Evolutionary conservation across 1,284 basidiomycete species (phyloP).

Genomic region (Cutaneotrichosporon sp.): DNA sequence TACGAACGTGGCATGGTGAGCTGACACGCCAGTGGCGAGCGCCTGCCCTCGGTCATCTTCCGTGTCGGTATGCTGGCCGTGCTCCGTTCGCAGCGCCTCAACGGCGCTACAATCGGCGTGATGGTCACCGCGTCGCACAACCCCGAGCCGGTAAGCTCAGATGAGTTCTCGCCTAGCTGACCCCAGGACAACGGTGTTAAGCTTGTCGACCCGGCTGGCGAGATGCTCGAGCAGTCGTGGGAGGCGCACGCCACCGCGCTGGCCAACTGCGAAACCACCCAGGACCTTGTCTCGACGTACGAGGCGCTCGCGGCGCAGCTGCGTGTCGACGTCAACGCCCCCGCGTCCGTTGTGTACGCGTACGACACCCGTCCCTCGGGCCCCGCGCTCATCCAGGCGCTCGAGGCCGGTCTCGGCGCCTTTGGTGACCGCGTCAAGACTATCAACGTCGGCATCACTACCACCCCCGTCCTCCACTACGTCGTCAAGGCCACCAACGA

Average conservation of each 20-base stretch:
- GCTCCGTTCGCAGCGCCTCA: slow-evolving; percentile 83
- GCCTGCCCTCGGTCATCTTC: slow-evolving; percentile 91
- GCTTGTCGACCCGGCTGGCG: slow-evolving; percentile 95
- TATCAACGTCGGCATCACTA: slow-evolving; percentile 69
- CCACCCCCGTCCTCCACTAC: slow-evolving; percentile 96
- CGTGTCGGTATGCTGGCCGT: slow-evolving; percentile 88
- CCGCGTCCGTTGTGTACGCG: slow-evolving; percentile 83
- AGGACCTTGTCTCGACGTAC: slow-evolving; percentile 70
- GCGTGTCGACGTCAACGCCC: slow-evolving; percentile 76
- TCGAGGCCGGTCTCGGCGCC: slow-evolving; percentile 79
- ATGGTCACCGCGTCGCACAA: slow-evolving; percentile 99
- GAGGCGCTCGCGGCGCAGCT: slow-evolving; percentile 65
- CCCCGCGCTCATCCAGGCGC: slow-evolving; percentile 72
- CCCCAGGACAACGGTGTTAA: slow-evolving; percentile 99
- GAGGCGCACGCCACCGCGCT: slow-evolving; percentile 83
- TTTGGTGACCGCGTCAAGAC: slow-evolving; percentile 54
- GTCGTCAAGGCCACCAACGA: slow-evolving; percentile 84
- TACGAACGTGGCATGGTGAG: slow-evolving; percentile 22
- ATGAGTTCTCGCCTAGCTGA: too few relatives aligned
- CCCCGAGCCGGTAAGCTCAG: slow-evolving; percentile 75
- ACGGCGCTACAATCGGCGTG: slow-evolving; percentile 89
- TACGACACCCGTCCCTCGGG: slow-evolving; percentile 93
- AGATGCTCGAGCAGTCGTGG: slow-evolving; percentile 98
- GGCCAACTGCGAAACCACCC: slow-evolving; percentile 79
- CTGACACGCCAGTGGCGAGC: slow-evolving; percentile 62